Percentiles rank a stretch among this genome's conserved stretches.
phyloP scores from a whole-genome alignment of 345 rosid genomes.

The Clausena lansium region DNA sequence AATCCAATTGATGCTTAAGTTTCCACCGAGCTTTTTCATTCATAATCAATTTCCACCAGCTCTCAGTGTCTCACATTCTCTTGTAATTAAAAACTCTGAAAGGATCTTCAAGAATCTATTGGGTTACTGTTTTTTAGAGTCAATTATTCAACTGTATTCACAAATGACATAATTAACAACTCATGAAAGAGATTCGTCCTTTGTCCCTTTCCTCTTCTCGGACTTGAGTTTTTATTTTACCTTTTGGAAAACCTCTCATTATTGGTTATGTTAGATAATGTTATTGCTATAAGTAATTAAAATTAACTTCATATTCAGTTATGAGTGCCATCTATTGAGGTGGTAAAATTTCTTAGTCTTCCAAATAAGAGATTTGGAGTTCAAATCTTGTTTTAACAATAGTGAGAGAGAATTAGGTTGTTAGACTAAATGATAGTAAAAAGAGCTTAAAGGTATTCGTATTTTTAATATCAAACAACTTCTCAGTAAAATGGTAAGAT shows the following conservation, averaged over 20 bases:
- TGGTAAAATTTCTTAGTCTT: no score
- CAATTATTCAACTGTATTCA: neutral
- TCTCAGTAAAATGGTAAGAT: no score
- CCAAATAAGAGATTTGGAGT: fast-evolving
- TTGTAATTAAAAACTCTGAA: neutral
- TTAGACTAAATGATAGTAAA: no score
- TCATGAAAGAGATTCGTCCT: neutral
- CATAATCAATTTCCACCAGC: neutral
- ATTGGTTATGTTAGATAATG: neutral
- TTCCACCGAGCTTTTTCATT: neutral
- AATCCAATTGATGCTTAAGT: neutral
- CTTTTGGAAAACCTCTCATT: neutral
- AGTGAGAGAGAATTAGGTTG: no score
- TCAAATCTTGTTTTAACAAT: no score
- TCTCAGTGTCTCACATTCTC: neutral
- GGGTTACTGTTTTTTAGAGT: neutral
- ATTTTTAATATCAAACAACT: no score
- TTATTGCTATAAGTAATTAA: neutral
- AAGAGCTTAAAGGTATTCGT: no score
- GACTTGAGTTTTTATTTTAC: neutral
- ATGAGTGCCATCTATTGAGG: no score
- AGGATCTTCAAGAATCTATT: neutral
- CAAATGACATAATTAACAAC: neutral
- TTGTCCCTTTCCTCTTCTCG: neutral
- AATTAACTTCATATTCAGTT: fast-evolving